Base-by-base conservation (phyloP, 306 rosid species). In the Dryas octopetala region DNA sequence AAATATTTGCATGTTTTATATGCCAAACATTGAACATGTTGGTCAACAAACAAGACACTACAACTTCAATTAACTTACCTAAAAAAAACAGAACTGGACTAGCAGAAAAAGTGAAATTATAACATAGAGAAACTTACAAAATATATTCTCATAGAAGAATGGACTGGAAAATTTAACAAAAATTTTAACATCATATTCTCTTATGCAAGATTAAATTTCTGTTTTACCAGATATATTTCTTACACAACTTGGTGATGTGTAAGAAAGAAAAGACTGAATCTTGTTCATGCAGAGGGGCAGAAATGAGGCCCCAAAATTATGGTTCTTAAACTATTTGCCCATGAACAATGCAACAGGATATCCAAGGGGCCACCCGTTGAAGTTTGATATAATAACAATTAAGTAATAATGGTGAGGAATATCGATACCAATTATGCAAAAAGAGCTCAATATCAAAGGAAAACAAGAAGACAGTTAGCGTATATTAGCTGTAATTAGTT, bases 291-390 rank as follows among this genome's bases (percentile, higher is more conserved):
- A 12, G 41, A 43, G 62, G 62, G 17, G 41, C 41, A 13, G 10
- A 71, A 19, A 17, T 55, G 64, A 44, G 66, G 49, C 54, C 53
- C 62, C 54, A 12, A 68, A 68, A 19, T 58, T 61, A 57, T 43
- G 54, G 44, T 71, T 71, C 17, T 4, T 46, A 54, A 55, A 12
- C 47, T 13, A 6, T 40, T 62, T 62, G 53, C 28, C 46, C 26
- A 62, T 7, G 55, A n/a, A 16, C 38, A 52, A 70, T 53, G 40
- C 64, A 43, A 41, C 50, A 32, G 11, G 44, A 53, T 32, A 59
- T 41, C 63, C 41, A 70, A 43, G 59, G 23, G 48, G 49, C 13
- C 49, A 38, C 63, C 50, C 9, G 46, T 41, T 70, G 63, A 70
- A 62, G 17, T 52, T 51, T 11, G 57, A 68, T 38, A 32, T 5